These are phyloP conservation scores for Plantago elongata DNA, from an alignment of 257 asterid species.

Conservation along the genomic window DNA sequence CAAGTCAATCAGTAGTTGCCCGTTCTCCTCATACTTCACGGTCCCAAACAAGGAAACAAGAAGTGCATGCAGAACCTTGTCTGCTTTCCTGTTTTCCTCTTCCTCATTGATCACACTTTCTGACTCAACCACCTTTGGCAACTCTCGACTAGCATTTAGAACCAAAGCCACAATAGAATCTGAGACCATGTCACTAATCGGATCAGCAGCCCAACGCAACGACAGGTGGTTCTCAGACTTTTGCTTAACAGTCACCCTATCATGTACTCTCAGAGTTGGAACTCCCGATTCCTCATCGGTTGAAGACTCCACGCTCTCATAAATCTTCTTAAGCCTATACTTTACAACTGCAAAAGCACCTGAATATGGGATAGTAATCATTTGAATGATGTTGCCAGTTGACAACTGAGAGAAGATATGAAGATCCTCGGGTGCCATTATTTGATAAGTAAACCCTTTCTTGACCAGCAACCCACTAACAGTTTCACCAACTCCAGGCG, in stretches of 20 bases:
- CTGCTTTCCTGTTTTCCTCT: constrained; percentile 61
- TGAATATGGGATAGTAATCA: constrained; percentile 88
- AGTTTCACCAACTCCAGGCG: constrained; percentile 66
- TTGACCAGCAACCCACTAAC: constrained; percentile 90
- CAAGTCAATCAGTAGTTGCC: constrained; percentile 60
- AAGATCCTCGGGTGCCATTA: constrained; percentile 94
- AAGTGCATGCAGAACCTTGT: constrained; percentile 72
- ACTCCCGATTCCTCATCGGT: constrained; percentile 79
- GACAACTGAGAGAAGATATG: constrained; percentile 87
- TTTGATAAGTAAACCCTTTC: constrained; percentile 95
- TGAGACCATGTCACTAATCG: constrained; percentile 91
- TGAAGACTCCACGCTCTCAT: constrained; percentile 73
- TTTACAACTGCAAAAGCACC: constrained; percentile 90
- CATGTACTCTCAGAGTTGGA: constrained; percentile 66
- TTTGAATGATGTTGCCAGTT: constrained; percentile 73
- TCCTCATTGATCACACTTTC: constrained; percentile 41
- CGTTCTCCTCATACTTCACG: constrained; percentile 62
- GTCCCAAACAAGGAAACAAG: constrained; percentile 86
- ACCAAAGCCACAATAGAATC: constrained; percentile 85
- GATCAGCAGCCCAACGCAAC: constrained; percentile 94
- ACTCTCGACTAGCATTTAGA: constrained; percentile 71
- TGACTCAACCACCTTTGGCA: constrained; percentile 58
- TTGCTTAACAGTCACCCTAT: constrained; percentile 69
- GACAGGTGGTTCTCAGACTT: constrained; percentile 86
- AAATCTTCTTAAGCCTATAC: constrained; percentile 85